These are phyloP conservation scores for Kwoniella heveanensis DNA, from an alignment of 768 basidiomycete species.

Conservation along the genomic window DNA sequence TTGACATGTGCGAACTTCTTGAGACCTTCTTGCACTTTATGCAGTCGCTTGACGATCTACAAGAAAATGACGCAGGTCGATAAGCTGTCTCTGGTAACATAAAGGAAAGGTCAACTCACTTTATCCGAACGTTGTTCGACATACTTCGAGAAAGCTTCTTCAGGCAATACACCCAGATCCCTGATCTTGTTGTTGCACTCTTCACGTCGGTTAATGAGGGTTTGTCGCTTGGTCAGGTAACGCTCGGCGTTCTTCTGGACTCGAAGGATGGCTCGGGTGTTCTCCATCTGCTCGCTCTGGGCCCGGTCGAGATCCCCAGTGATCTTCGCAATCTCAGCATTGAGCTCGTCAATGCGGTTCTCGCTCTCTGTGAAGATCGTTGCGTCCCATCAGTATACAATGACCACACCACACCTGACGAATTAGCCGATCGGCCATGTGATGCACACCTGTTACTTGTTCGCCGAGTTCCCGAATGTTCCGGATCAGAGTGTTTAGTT, in stretches of 20 bases:
- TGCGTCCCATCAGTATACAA: no score
- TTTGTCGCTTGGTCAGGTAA: conserved; percentile 87
- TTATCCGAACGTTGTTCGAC: conserved; percentile 82
- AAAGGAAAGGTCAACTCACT: conserved; percentile 60
- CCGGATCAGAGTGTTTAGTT: conserved; percentile 68
- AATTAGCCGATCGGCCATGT: no score
- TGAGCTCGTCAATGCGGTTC: conserved; percentile 66
- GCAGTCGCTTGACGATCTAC: conserved; percentile 90
- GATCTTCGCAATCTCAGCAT: conserved; percentile 54
- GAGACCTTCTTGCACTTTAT: conserved; percentile 83
- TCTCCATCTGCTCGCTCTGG: conserved; percentile 81
- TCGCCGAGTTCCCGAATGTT: conserved; percentile 66
- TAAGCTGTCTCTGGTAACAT: background rate
- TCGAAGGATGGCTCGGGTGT: conserved; percentile 79
- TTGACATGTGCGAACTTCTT: conserved; percentile 98
- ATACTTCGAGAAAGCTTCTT: conserved; percentile 97
- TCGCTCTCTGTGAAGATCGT: conserved; percentile 56
- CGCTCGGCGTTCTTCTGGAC: conserved; percentile 95
- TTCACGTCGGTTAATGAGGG: conserved; percentile 79
- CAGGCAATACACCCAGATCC: conserved; percentile 92
- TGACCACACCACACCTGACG: no score
- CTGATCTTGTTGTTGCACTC: conserved; percentile 95
- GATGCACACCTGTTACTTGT: conserved; percentile 62
- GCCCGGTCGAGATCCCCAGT: conserved; percentile 66
- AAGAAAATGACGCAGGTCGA: background rate